Conservation (phyloP, 2,329 filamentous ascomycete genomes). For the Leptographium wingfieldii region DNA sequence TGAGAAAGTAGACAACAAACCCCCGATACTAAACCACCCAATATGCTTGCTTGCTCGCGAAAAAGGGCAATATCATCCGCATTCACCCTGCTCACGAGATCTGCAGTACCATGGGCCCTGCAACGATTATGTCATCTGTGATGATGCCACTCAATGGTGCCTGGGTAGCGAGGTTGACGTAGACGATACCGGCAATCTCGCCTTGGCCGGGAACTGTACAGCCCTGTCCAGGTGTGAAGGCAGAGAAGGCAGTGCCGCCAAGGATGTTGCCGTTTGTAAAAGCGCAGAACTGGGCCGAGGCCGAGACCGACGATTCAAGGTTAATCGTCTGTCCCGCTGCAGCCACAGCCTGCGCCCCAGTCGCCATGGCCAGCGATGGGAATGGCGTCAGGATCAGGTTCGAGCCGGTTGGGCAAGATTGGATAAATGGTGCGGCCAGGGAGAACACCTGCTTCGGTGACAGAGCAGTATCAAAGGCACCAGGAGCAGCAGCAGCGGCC, state of each 20-base stretch:
- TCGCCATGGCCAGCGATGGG: slow-evolving; percentile 43
- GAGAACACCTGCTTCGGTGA: slow-evolving; percentile 59
- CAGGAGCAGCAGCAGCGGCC: slow-evolving; percentile 47
- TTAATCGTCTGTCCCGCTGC: slow-evolving; percentile 30
- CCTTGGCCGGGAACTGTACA: slow-evolving; percentile 46
- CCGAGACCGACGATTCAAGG: slow-evolving; percentile 37
- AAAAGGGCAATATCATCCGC: background rate
- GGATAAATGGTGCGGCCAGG: slow-evolving; percentile 60
- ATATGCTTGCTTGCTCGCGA: background rate
- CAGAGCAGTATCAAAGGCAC: slow-evolving; percentile 58
- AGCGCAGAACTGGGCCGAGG: slow-evolving; percentile 46
- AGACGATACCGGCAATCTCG: slow-evolving; percentile 48
- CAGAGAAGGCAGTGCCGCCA: slow-evolving; percentile 47
- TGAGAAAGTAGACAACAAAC: background rate
- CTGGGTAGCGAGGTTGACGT: slow-evolving; percentile 50
- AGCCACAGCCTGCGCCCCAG: slow-evolving; percentile 26
- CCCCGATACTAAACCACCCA: background rate
- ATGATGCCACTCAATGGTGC: slow-evolving; percentile 37
- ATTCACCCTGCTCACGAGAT: slow-evolving; percentile 25
- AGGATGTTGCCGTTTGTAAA: slow-evolving; percentile 50
- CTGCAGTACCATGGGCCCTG: slow-evolving; percentile 48
- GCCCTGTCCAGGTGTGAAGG: slow-evolving; percentile 38
- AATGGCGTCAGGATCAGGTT: slow-evolving; percentile 52
- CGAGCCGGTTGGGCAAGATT: slow-evolving; percentile 52
- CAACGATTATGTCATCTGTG: slow-evolving; percentile 51